Conservation (phyloP, 2,329 filamentous ascomycete species). For the Chrysosporium keratinophilum region DNA sequence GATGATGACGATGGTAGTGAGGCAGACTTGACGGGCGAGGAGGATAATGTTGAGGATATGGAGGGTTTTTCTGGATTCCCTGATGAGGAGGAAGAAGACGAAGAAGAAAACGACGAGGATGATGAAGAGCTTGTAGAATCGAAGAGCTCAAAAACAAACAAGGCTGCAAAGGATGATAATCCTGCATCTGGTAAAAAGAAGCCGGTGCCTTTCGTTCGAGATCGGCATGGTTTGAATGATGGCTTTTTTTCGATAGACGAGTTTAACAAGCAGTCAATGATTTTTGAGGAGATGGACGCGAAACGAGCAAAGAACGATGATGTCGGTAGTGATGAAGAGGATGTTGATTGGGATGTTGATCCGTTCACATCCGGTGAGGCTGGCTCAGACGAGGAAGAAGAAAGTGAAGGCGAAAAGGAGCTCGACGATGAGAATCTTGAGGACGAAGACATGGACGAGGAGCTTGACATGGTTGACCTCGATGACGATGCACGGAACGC, state of each 20-base stretch:
- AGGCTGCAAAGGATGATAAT: conserved; percentile 28
- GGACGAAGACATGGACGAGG: conserved; percentile 38
- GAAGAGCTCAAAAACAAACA: conserved; percentile 21
- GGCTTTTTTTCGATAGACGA: conserved; percentile 97
- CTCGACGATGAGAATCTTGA: conserved; percentile 66
- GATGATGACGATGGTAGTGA: conserved; percentile 20
- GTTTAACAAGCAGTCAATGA: conserved; percentile 89
- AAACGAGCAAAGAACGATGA: conserved; percentile 65
- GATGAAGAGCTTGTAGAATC: conserved; percentile 13
- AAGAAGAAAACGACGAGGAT: conserved; percentile 12
- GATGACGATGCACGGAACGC: conserved; percentile 43
- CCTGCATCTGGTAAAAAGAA: conserved; percentile 40
- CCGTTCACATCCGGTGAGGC: conserved; percentile 46
- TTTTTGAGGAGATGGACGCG: conserved; percentile 69
- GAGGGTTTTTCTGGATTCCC: conserved; percentile 7
- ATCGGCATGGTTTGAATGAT: conserved; percentile 82
- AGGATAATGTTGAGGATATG: conserved; percentile 15
- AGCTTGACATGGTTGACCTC: conserved; percentile 38
- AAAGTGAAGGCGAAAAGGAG: conserved; percentile 43
- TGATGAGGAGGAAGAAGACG: conserved; percentile 20
- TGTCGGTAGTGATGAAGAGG: conserved; percentile 62
- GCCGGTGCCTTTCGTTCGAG: conserved; percentile 25
- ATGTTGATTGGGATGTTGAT: conserved; percentile 78
- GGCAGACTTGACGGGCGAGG: conserved; percentile 8
- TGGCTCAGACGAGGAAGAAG: conserved; percentile 25